Base-by-base conservation (phyloP, 106 monocot species). In the Amphibolis antarctica region DNA sequence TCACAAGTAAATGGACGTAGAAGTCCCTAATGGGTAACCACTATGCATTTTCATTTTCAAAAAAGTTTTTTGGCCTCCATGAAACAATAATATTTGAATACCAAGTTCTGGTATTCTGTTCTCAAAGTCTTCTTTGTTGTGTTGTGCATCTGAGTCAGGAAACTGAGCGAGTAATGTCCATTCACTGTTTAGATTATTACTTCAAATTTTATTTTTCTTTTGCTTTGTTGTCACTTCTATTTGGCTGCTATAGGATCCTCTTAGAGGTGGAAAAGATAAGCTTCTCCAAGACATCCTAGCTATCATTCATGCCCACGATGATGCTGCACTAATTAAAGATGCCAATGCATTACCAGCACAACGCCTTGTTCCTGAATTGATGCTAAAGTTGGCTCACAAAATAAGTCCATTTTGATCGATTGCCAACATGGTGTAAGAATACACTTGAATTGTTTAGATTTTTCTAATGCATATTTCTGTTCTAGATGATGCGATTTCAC, bases 221-320 rank as follows among this genome's bases (percentile, higher is more conserved):
- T 56, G 24, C 4, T 9, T 52, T n/a, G 56, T 36, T 7, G 36
- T 36, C 36, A 36, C 36, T 36, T 36, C 7, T 7, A 36, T 27
- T 26, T 56, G 26, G 25, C 26, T 56, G 25, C 10, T 14, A 46
- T 43, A 75, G 75, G 75, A 75, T 63, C 75, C 75, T 10, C 43
- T 75, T 21, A 68, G 75, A 63, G 75, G 75, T 13, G 75, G 75
- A 12, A 75, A 50, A 68, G 75, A 75, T 46, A n/a, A 68, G 23
- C 62, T 75, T 25, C 63, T 75, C 13, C 53, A 68, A 52, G 75
- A 75, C 63, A 75, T 75, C 51, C 63, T 75, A n/a, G 19, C 53
- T n/a, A 21, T 55, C 31, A 68, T 75, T 63, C 63, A 75, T 68
- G 62, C 68, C 11, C 60, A 51, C 46, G 75, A 75, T 53, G 53